phyloP scores from a whole-genome alignment of 345 rosid genomes.

The Eucalyptus coolabah region DNA sequence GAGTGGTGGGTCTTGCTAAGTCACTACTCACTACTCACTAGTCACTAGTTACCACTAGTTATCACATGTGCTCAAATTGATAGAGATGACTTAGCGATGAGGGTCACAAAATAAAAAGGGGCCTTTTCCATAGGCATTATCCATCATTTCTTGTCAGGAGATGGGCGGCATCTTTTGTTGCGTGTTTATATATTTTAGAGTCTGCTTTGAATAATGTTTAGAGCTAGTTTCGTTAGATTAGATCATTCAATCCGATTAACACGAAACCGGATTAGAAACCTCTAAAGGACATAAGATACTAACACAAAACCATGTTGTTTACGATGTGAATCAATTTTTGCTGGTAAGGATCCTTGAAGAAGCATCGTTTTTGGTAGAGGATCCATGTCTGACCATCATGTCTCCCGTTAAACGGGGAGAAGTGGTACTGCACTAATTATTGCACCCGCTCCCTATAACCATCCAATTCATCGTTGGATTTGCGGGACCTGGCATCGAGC shows the following conservation, averaged over 20 bases:
- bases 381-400: background rate
- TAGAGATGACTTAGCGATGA: background rate
- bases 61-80: background rate
- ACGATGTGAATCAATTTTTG: background rate
- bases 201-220: background rate
- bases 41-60: background rate
- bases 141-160: background rate
- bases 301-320: background rate
- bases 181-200: background rate
- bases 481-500: background rate
- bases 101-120: rapidly evolving
- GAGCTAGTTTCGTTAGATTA: background rate
- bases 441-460: background rate
- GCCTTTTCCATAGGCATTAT: background rate
- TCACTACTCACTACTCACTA: background rate
- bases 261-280: rapidly evolving
- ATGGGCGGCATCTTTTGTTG: background rate
- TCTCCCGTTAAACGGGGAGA: background rate
- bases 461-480: background rate
- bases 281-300: background rate
- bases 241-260: background rate
- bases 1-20: background rate
- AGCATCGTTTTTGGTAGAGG: background rate
- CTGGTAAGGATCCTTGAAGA: background rate
- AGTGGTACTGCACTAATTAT: background rate